phyloP scores from a whole-genome alignment of 176 grass and related monocot genomes.

The Elymus sibiricus region DNA sequence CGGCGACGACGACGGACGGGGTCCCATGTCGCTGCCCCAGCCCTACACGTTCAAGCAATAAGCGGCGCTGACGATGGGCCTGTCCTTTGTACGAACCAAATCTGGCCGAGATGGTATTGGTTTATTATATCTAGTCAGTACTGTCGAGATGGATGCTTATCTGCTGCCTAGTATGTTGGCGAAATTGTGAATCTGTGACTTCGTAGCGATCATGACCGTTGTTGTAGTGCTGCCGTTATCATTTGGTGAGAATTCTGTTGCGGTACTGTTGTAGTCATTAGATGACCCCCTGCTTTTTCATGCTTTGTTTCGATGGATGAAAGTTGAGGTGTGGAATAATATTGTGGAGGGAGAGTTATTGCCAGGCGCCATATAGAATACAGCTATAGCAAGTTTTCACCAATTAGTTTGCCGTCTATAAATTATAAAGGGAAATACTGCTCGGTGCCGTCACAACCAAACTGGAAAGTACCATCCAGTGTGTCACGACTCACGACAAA shows the following conservation, averaged over 20 bases:
- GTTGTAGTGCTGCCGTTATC: background rate
- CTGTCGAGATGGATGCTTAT: constrained; percentile 13
- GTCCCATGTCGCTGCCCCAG: constrained; percentile 80
- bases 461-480: background rate
- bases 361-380: background rate
- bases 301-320: background rate
- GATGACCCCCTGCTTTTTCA: background rate
- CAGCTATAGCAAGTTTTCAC: background rate
- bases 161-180: constrained; percentile 21
- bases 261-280: background rate
- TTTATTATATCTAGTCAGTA: background rate
- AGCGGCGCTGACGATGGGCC: background rate
- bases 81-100: constrained; percentile 18
- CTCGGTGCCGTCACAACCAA: background rate
- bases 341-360: background rate
- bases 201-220: background rate
- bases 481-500: background rate
- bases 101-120: background rate
- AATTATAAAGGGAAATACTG: background rate
- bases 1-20: constrained; percentile 45
- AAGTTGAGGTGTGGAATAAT: background rate
- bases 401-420: background rate
- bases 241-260: background rate
- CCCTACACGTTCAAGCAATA: constrained; percentile 89
- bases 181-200: constrained; percentile 13